phyloP scores from a whole-genome alignment of 768 basidiomycete species.

The Podaxis carcinomalis region DNA sequence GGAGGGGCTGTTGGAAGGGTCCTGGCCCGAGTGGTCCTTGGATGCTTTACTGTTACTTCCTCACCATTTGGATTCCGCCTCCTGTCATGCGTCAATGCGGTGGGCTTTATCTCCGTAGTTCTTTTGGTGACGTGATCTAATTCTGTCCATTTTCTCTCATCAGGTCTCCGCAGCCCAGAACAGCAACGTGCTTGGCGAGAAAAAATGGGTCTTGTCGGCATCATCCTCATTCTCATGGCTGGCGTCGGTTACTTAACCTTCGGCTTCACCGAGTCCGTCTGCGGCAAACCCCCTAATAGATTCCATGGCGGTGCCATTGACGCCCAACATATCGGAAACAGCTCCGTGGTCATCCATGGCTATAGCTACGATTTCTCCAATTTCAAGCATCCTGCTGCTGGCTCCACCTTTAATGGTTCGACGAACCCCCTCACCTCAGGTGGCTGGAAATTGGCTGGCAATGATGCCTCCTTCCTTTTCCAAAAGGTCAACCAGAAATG shows the following conservation, averaged over 20 bases:
- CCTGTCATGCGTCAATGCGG: slow-evolving; percentile 76
- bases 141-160: slow-evolving; percentile 6
- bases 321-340: slow-evolving; percentile 62
- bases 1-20: slow-evolving; percentile 60
- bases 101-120: slow-evolving; percentile 33
- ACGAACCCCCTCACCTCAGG: slow-evolving; percentile 82
- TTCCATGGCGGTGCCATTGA: slow-evolving; percentile 78
- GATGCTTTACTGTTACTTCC: slow-evolving; percentile 89
- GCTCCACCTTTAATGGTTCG: slow-evolving; percentile 65
- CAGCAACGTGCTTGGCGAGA: slow-evolving; percentile 97
- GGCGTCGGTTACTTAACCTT: slow-evolving; percentile 97
- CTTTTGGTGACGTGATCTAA: neutral
- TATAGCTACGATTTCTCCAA: slow-evolving; percentile 87
- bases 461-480: slow-evolving; percentile 93
- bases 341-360: slow-evolving; percentile 91
- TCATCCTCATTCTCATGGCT: slow-evolving; percentile 85
- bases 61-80: slow-evolving; percentile 82
- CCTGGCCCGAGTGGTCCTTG: slow-evolving; percentile 91
- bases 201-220: slow-evolving; percentile 87
- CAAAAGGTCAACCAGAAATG: slow-evolving; percentile 89
- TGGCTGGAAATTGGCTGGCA: slow-evolving; percentile 73
- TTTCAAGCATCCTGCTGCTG: slow-evolving; percentile 79
- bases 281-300: slow-evolving; percentile 80
- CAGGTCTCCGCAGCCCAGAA: slow-evolving; percentile 87
- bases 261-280: slow-evolving; percentile 93